A percentile compares a stretch with the other conserved stretches of the same genome.
phyloP scores from a whole-genome alignment of 345 rosid species.

The Camelina hispida region DNA sequence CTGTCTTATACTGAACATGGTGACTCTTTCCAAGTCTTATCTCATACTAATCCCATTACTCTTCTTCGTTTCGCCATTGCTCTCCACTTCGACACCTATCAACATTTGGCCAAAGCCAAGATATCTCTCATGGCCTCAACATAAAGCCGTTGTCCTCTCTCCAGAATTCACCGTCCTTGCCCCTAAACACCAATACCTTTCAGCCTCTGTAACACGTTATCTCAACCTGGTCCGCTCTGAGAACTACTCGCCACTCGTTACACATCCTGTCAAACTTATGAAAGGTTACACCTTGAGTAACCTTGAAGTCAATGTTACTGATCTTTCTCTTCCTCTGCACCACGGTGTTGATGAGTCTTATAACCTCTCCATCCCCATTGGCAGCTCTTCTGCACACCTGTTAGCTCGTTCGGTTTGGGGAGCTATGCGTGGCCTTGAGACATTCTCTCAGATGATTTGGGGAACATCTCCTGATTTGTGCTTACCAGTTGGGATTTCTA shows the following conservation, averaged over 20 bases:
- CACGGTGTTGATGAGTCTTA: constrained; percentile 83
- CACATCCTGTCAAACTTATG: constrained; percentile 48
- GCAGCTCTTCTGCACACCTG: constrained; percentile 45
- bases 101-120: constrained; percentile 84
- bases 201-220: constrained; percentile 61
- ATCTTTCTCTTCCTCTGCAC: constrained; percentile 58
- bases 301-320: constrained; percentile 53
- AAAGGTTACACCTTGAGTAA: constrained; percentile 47
- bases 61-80: constrained; percentile 21
- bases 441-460: constrained; percentile 87
- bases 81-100: constrained; percentile 38
- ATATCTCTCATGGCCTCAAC: constrained; percentile 62
- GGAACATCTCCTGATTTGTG: constrained; percentile 48
- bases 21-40: constrained; percentile 10
- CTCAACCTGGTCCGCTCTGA: constrained; percentile 51
- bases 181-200: constrained; percentile 58
- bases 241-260: constrained; percentile 54
- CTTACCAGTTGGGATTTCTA: constrained; percentile 54
- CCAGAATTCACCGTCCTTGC: constrained; percentile 55
- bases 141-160: constrained; percentile 53
- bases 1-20: neutral
- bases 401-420: constrained; percentile 74
- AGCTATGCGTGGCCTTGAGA: constrained; percentile 87
- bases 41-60: constrained; percentile 18
- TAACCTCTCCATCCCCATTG: constrained; percentile 55